Conservation (phyloP, 768 basidiomycete genomes). For the Lenzites betulinus region DNA sequence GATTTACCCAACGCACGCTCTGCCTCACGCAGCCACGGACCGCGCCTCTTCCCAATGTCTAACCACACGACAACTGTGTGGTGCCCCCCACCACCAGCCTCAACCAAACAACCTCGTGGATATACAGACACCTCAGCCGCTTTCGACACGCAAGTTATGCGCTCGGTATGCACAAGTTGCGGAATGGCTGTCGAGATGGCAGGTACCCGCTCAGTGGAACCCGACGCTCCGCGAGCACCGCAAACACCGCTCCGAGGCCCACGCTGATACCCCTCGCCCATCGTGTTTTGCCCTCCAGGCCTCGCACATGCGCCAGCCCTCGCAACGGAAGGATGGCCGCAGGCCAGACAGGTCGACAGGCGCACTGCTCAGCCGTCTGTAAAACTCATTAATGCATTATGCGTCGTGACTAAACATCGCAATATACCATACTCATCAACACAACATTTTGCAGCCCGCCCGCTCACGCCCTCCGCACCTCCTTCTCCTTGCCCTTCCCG, state of each 20-base stretch:
- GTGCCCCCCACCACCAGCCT: neutral
- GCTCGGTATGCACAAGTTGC: too few relatives aligned
- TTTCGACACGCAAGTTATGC: neutral
- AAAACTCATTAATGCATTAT: too few relatives aligned
- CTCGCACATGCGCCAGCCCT: neutral
- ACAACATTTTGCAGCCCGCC: too few relatives aligned
- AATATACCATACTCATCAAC: too few relatives aligned
- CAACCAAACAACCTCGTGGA: neutral
- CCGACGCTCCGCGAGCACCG: neutral
- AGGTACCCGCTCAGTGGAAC: neutral
- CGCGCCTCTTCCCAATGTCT: neutral
- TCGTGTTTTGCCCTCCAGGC: too few relatives aligned
- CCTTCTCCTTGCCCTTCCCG: neutral
- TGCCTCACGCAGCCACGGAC: neutral
- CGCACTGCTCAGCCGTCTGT: too few relatives aligned
- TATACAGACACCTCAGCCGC: neutral
- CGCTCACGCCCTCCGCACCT: neutral
- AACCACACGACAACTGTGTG: neutral
- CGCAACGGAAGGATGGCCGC: too few relatives aligned
- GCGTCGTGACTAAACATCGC: too few relatives aligned
- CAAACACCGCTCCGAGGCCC: conserved; percentile 12
- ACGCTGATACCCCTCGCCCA: neutral
- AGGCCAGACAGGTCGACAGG: too few relatives aligned
- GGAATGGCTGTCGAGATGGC: neutral
- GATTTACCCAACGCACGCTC: too few relatives aligned